Evolutionary conservation across 345 rosid species (phyloP).

Genomic region (Citrus glauca): DNA sequence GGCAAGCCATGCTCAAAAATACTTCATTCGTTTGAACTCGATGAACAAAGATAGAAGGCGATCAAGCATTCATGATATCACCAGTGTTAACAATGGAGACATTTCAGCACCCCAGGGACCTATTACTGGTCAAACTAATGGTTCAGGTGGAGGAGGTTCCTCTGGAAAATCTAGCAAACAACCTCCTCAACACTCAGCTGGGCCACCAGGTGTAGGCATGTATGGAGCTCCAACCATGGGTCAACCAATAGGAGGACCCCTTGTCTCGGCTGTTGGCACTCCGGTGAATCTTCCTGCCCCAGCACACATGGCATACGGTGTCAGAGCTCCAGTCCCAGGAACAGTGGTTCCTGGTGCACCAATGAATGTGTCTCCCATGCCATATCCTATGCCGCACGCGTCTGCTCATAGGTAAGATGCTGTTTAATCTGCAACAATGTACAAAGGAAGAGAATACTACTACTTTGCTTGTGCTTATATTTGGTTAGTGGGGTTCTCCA

Average conservation of each 20-base stretch:
- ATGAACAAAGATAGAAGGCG: slow-evolving; percentile 96
- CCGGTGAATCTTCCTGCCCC: slow-evolving; percentile 79
- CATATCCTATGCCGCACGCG: slow-evolving; percentile 70
- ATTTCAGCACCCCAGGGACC: slow-evolving; percentile 70
- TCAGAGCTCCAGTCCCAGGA: slow-evolving; percentile 63
- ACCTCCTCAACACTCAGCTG: slow-evolving; percentile 43
- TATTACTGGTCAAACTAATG: slow-evolving; percentile 82
- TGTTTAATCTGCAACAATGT: slow-evolving; percentile 30
- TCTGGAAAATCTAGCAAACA: slow-evolving; percentile 62
- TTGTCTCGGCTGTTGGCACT: slow-evolving; percentile 89
- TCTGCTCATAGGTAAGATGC: slow-evolving; percentile 65
- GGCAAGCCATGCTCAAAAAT: slow-evolving; percentile 98
- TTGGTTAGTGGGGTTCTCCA: slow-evolving; percentile 17
- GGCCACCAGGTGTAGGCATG: slow-evolving; percentile 44
- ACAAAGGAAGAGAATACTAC: slow-evolving; percentile 41
- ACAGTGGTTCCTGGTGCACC: slow-evolving; percentile 76
- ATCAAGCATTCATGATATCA: slow-evolving; percentile 93
- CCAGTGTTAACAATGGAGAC: slow-evolving; percentile 75
- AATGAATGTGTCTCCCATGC: slow-evolving; percentile 62
- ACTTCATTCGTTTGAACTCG: slow-evolving; percentile 84
- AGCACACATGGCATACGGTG: slow-evolving; percentile 72
- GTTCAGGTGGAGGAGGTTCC: slow-evolving; percentile 45
- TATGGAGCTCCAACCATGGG: slow-evolving; percentile 74
- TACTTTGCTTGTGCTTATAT: slow-evolving; percentile 18
- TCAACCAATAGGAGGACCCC: slow-evolving; percentile 77